Percentiles rank a stretch among this genome's conserved stretches.
phyloP scores from a whole-genome alignment of 2,329 filamentous ascomycete genomes.

The Aspergillus amoenus region DNA sequence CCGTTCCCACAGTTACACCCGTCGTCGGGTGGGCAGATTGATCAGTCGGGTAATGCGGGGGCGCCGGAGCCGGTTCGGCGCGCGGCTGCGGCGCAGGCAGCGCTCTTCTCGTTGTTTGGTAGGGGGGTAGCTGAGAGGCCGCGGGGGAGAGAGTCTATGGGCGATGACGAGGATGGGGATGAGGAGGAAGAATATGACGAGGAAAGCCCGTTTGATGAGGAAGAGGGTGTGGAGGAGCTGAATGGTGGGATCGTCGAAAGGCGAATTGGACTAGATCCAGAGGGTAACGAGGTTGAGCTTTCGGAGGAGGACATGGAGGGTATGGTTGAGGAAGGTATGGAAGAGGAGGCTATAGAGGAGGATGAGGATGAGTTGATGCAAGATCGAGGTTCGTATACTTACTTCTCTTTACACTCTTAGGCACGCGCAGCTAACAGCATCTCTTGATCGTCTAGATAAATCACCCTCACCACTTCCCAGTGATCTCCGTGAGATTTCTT shows the following conservation, averaged over 20 bases:
- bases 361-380: slow-evolving; percentile 36
- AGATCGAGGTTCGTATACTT: slow-evolving; percentile 30
- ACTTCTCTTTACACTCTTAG: background rate
- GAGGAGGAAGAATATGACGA: slow-evolving; percentile 17
- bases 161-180: slow-evolving; percentile 18
- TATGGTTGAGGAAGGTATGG: slow-evolving; percentile 20
- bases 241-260: slow-evolving; percentile 12
- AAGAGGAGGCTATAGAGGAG: slow-evolving; percentile 21
- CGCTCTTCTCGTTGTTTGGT: slow-evolving; percentile 22
- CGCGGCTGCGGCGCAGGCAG: slow-evolving; percentile 23
- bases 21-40: slow-evolving; percentile 28
- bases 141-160: background rate
- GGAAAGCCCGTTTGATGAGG: slow-evolving; percentile 19
- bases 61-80: slow-evolving; percentile 10
- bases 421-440: background rate
- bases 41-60: slow-evolving; percentile 2
- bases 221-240: slow-evolving; percentile 19
- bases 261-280: slow-evolving; percentile 11
- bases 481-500: slow-evolving; percentile 62
- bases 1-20: slow-evolving; percentile 29
- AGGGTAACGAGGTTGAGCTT: slow-evolving; percentile 19
- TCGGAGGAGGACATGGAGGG: slow-evolving; percentile 22
- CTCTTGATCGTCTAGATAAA: slow-evolving; percentile 26
- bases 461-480: slow-evolving; percentile 38
- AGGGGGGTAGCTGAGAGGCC: slow-evolving; percentile 13